Evolutionary conservation across 176 grass and related monocot species (phyloP), one percentile per base, ranked within the genome.

Genomic region (Melocanna baccifera): DNA sequence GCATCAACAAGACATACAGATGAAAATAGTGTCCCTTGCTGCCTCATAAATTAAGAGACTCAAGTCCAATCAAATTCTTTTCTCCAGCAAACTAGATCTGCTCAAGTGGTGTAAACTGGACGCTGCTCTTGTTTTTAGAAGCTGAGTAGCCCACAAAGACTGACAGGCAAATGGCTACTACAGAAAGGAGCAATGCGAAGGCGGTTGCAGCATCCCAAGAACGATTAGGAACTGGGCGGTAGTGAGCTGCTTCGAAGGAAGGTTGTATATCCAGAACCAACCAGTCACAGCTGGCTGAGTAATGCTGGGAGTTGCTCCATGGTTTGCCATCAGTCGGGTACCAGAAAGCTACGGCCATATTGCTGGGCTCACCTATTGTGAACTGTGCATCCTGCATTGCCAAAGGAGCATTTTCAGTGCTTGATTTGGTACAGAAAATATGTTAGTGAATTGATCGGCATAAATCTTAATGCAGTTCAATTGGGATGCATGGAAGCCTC

Each of bases 281-380:
- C 96, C 96, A 99, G 86, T 99, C 85, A 32, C 96, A 94, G 73
- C 93, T 99, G 53, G 83, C 96, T 36, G 96, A 99, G 75, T 96
- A 99, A 84, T 96, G 96, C 45, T 96, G 80, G 0, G 93, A 92
- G 11, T 94, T 78, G 45, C 86, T 84, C 91, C 91, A 99, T 86
- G 88, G 77, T 63, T 96, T 86, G 65, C 90, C 93, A 56, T 64
- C 75, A 29, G 61, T 89, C 39, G 96, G 96, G 89, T 96, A 99
- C 96, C 96, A 99, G 75, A 99, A 96, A 72, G 96, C 96, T 80
- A 96, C 77, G 2, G 96, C 86, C 68, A 94, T 73, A 40, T 92
- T 94, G 71, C 75, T 96, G 39, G 88, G 62, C 66, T 91, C 89
- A 62, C 96, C 93, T 22, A 99, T 96, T 57, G 91, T 96, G 65